phyloP scores from a whole-genome alignment of 257 asterid species.

The Leptodermis oblonga region DNA sequence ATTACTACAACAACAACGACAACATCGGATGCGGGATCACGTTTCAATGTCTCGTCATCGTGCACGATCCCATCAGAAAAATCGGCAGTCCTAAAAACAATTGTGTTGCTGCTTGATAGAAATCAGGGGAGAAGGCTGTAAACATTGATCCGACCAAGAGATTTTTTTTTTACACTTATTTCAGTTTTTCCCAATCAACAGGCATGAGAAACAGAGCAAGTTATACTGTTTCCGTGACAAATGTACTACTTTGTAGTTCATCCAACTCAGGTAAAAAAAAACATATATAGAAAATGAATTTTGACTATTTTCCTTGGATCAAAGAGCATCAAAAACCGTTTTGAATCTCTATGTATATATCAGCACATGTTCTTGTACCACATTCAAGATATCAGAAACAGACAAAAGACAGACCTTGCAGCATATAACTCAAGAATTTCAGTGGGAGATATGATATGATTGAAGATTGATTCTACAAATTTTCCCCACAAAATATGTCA shows the following conservation, averaged over 20 bases:
- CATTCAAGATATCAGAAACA: not conserved
- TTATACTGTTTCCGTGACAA: not conserved
- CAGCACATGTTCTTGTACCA: not conserved
- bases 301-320: not conserved
- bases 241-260: not conserved
- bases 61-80: not conserved
- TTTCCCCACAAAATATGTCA: constrained; percentile 15
- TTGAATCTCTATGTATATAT: not conserved
- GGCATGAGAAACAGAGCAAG: too few species aligned
- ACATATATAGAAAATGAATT: not conserved
- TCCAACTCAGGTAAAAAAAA: too few species aligned
- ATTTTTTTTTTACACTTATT: too few species aligned
- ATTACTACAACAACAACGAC: too few species aligned
- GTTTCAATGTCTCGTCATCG: too few species aligned
- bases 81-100: too few species aligned
- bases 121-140: not conserved
- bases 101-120: not conserved
- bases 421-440: not conserved
- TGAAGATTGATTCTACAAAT: not conserved
- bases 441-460: not conserved
- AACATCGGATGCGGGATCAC: too few species aligned
- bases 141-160: too few species aligned
- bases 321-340: not conserved
- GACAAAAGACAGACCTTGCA: not conserved
- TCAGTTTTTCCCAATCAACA: too few species aligned